Percentiles rank a stretch among this genome's conserved stretches.
Conservation (phyloP, 2,329 filamentous ascomycete species). For the Tympanopsis confertula region DNA sequence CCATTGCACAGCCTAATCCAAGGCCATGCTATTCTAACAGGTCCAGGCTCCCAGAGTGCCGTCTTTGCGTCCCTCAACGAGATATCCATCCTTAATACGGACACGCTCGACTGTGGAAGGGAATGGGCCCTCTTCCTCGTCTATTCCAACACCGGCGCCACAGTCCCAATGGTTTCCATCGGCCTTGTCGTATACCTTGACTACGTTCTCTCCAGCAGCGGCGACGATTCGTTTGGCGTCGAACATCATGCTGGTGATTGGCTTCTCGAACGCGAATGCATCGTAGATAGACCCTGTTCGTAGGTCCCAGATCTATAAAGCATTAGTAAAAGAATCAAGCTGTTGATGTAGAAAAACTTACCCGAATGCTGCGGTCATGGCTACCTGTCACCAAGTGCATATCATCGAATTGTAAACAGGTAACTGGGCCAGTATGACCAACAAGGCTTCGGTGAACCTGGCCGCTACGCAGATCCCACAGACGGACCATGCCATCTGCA, state of each 20-base stretch:
- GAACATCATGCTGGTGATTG: constrained; percentile 65
- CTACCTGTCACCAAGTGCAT: constrained; percentile 62
- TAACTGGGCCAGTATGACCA: constrained; percentile 63
- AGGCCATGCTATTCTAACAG: no score
- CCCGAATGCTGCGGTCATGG: constrained; percentile 58
- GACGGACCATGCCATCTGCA: constrained; percentile 62
- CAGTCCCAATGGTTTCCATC: constrained; percentile 66
- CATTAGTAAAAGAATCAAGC: constrained; percentile 1
- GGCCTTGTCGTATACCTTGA: constrained; percentile 66
- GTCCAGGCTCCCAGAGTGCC: constrained; percentile 62
- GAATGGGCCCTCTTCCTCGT: constrained; percentile 27
- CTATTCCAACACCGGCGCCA: constrained; percentile 45
- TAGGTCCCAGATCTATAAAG: constrained; percentile 61
- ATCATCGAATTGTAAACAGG: constrained; percentile 63
- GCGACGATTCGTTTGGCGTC: constrained; percentile 58
- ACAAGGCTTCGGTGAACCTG: constrained; percentile 65
- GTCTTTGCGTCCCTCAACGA: constrained; percentile 58
- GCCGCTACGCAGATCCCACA: constrained; percentile 65
- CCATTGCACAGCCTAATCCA: no score
- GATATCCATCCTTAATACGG: constrained; percentile 61
- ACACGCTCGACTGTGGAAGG: constrained; percentile 51
- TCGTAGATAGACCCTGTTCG: constrained; percentile 66
- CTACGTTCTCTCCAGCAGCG: constrained; percentile 57
- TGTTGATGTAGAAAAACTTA: constrained; percentile 27
- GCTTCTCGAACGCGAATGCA: constrained; percentile 61